A percentile compares a stretch with the other conserved stretches of the same genome.
Evolutionary conservation across 2,329 filamentous ascomycete species (phyloP).

Genomic region (Lachnellula suecica): DNA sequence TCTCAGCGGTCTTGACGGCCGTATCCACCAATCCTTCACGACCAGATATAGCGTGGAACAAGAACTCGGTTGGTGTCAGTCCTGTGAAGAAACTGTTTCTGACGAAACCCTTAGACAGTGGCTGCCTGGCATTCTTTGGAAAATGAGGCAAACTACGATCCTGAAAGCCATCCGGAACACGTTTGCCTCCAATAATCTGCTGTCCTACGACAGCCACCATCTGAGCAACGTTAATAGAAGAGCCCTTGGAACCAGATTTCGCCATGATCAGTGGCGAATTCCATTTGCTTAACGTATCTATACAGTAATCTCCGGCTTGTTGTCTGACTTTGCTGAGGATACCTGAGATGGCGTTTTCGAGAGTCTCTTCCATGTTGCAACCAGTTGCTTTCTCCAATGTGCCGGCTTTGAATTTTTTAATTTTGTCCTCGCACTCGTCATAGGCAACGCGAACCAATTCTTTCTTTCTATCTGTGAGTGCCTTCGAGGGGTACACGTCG

Average conservation of each 20-base stretch:
- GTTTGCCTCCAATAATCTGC: constrained; percentile 92
- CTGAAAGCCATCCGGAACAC: constrained; percentile 94
- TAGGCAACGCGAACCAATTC: constrained; percentile 77
- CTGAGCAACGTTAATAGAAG: constrained; percentile 96
- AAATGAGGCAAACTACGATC: constrained; percentile 94
- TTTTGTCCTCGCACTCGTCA: constrained; percentile 77
- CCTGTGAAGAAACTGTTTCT: constrained; percentile 97
- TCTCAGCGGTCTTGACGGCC: constrained; percentile 97
- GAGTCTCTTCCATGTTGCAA: constrained; percentile 86
- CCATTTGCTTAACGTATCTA: constrained; percentile 82
- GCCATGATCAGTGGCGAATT: constrained; percentile 97
- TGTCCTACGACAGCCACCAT: constrained; percentile 98
- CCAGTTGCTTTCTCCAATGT: constrained; percentile 84
- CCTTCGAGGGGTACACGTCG: constrained; percentile 82
- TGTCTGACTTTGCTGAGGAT: constrained; percentile 91
- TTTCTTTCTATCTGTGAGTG: constrained; percentile 71
- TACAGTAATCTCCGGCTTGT: constrained; percentile 87
- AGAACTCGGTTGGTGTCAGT: constrained; percentile 84
- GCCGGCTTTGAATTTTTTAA: constrained; percentile 75
- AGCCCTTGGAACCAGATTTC: constrained; percentile 94
- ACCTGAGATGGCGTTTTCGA: constrained; percentile 88
- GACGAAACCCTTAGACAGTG: constrained; percentile 96
- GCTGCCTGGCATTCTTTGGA: constrained; percentile 85
- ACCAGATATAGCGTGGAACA: constrained; percentile 97
- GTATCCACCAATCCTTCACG: constrained; percentile 99